Conservation (phyloP, 345 rosid genomes). For the Aethionema arabicum region DNA sequence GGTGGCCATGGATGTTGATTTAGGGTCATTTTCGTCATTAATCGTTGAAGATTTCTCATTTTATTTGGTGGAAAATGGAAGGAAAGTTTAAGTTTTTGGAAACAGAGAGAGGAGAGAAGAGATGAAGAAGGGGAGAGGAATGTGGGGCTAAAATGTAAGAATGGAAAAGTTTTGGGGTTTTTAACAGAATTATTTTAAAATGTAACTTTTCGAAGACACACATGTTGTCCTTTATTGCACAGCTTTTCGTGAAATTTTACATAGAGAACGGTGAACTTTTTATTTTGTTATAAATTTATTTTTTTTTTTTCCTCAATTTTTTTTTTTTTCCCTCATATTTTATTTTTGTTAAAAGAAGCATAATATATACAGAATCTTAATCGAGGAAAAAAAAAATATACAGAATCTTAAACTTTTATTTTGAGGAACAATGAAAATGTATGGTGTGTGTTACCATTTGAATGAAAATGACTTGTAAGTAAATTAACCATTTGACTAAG, state of each 20-base stretch:
- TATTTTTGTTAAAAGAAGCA: too few relatives aligned
- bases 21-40: constrained; percentile 7
- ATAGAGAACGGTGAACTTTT: constrained; percentile 29
- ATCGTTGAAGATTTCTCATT: constrained; percentile 35
- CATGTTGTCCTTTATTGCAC: constrained; percentile 41
- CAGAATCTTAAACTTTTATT: too few relatives aligned
- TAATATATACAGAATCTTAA: too few relatives aligned
- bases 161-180: constrained; percentile 35
- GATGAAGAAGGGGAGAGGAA: constrained; percentile 1
- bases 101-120: constrained; percentile 9
- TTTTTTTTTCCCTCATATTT: too few relatives aligned
- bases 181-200: constrained; percentile 7
- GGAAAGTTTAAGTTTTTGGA: not conserved
- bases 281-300: not conserved
- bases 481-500: too few relatives aligned
- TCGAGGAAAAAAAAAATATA: too few relatives aligned
- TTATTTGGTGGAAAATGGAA: not conserved
- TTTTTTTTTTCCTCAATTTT: too few relatives aligned
- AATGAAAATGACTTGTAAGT: too few relatives aligned
- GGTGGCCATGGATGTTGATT: constrained; percentile 55
- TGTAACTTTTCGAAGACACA: constrained; percentile 39
- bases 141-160: constrained; percentile 36
- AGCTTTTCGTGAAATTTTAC: constrained; percentile 33
- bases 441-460: too few relatives aligned
- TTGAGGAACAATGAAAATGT: too few relatives aligned